These are phyloP conservation scores for Ceraceosorus guamensis DNA, from an alignment of 1,284 basidiomycete genomes.

Conservation along the genomic window DNA sequence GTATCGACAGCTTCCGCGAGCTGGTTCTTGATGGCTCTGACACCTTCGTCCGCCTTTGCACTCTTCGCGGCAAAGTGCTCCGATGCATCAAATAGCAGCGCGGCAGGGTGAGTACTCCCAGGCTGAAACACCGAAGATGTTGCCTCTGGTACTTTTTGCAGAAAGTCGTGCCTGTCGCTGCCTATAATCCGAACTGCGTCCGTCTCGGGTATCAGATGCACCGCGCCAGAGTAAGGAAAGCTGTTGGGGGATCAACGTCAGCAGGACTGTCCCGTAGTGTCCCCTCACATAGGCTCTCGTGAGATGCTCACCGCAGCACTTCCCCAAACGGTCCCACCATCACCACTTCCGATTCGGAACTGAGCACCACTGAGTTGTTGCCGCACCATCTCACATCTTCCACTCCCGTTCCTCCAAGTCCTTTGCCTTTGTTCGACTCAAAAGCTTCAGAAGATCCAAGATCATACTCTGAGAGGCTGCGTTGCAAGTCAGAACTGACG, in stretches of 20 bases:
- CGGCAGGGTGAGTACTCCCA: slow-evolving; percentile 82
- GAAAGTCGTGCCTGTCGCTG: slow-evolving; percentile 72
- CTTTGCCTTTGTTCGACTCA: background rate
- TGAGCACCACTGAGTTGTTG: slow-evolving; percentile 83
- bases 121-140: slow-evolving; percentile 61
- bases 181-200: slow-evolving; percentile 80
- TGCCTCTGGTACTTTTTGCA: slow-evolving; percentile 66
- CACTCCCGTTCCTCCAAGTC: slow-evolving; percentile 30
- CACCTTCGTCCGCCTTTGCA: slow-evolving; percentile 85
- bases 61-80: slow-evolving; percentile 74
- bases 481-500: slow-evolving; percentile 82
- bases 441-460: slow-evolving; percentile 27
- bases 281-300: background rate
- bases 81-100: slow-evolving; percentile 84
- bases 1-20: slow-evolving; percentile 81
- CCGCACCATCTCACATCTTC: slow-evolving; percentile 77
- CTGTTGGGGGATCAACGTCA: slow-evolving; percentile 49
- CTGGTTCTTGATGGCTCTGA: slow-evolving; percentile 69
- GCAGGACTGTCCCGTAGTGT: background rate
- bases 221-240: slow-evolving; percentile 70
- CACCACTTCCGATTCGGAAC: slow-evolving; percentile 70
- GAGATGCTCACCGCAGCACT: slow-evolving; percentile 59
- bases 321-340: slow-evolving; percentile 89
- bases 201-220: slow-evolving; percentile 71
- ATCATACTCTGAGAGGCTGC: slow-evolving; percentile 75